phyloP scores from a whole-genome alignment of 179 eudicot genomes.

The Amaranthus tricolor region DNA sequence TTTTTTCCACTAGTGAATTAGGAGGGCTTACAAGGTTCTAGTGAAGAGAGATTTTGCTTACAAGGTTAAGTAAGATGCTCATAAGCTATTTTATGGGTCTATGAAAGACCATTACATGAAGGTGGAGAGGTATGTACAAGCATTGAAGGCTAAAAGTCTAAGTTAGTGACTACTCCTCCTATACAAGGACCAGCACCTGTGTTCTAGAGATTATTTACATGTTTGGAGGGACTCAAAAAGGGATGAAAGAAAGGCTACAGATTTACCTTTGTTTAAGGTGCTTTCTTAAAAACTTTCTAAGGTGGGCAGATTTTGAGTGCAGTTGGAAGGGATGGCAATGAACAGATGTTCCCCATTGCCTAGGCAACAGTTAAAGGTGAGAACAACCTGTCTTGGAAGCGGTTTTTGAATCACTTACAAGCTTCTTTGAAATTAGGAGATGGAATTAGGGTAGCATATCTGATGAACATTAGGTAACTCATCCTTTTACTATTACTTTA shows the following conservation, averaged over 20 bases:
- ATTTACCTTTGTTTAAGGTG: neutral
- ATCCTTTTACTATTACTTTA: too few species aligned
- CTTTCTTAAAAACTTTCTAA: neutral
- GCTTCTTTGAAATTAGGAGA: neutral
- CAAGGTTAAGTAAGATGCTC: slow-evolving; percentile 7
- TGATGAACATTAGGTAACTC: neutral
- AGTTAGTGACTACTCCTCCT: neutral
- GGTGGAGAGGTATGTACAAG: neutral
- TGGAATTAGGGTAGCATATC: neutral
- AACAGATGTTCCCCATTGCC: neutral
- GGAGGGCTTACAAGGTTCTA: neutral
- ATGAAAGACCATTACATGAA: slow-evolving; percentile 12
- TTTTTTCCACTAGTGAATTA: too few species aligned
- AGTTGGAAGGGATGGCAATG: neutral
- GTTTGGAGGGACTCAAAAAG: neutral
- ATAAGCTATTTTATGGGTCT: slow-evolving; percentile 8
- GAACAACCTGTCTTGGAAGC: neutral
- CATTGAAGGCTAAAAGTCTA: neutral
- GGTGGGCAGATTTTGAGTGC: neutral
- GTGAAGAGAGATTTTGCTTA: neutral
- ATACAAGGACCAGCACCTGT: neutral
- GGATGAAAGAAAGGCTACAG: neutral
- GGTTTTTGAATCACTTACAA: neutral
- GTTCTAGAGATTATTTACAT: neutral
- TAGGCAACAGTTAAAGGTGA: neutral